phyloP scores from a whole-genome alignment of 331 rosid genomes.

The Cydonia oblonga region DNA sequence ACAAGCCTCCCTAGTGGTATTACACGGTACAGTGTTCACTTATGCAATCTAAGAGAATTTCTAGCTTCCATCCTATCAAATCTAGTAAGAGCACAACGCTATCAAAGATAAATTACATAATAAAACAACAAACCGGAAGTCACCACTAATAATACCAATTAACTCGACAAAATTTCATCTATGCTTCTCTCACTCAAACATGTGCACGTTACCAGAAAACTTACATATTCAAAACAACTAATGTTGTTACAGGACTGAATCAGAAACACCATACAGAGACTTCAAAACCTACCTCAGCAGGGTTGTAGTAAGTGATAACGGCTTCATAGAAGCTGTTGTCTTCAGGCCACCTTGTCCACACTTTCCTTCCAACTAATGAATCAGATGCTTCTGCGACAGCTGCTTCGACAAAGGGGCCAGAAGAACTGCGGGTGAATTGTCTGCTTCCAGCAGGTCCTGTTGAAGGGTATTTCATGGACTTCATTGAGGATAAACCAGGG shows the following conservation, averaged over 20 bases:
- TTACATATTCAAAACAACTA: neutral
- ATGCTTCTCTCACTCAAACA: neutral
- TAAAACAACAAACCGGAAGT: neutral
- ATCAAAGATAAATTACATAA: neutral
- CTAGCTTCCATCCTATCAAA: neutral
- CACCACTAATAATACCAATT: neutral
- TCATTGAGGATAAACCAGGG: conserved; percentile 49
- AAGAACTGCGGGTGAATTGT: conserved; percentile 47
- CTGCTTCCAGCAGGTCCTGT: conserved; percentile 42
- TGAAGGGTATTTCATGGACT: conserved; percentile 50
- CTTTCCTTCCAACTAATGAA: conserved; percentile 73
- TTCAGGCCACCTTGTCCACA: conserved; percentile 96
- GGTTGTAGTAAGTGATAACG: conserved; percentile 59
- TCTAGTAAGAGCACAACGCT: neutral
- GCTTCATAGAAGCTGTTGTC: conserved; percentile 95
- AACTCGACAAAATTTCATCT: neutral
- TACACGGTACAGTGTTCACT: neutral
- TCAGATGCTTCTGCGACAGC: conserved; percentile 40
- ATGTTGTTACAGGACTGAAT: neutral
- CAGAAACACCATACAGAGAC: conserved; percentile 4
- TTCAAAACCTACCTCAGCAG: conserved; percentile 37
- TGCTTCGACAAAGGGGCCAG: conserved; percentile 42
- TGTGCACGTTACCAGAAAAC: neutral
- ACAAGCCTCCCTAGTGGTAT: neutral
- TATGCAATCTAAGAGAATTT: neutral